Conservation (phyloP, 2,329 filamentous ascomycete species). For the Fusarium pininemorale region DNA sequence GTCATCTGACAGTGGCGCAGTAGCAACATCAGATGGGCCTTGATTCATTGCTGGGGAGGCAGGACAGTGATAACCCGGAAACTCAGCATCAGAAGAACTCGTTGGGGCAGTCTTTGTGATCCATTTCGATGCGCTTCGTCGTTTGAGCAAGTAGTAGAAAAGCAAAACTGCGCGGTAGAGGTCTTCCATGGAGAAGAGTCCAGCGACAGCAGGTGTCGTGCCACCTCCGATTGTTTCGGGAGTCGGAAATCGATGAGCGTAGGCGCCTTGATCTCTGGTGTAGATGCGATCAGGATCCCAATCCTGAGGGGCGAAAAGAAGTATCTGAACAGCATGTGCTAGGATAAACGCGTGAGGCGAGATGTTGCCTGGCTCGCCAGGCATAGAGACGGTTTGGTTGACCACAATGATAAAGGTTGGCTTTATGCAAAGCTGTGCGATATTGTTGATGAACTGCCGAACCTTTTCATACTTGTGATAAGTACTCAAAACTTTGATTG, state of each 20-base stretch:
- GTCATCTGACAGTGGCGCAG: neutral
- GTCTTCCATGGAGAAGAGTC: neutral
- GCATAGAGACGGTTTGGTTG: neutral
- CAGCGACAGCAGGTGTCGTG: rapidly evolving
- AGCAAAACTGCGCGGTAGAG: neutral
- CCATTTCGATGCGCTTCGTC: neutral
- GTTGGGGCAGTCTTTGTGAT: rapidly evolving
- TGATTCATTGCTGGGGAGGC: neutral
- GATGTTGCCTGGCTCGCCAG: rapidly evolving
- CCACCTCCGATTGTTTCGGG: neutral
- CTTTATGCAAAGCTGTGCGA: neutral
- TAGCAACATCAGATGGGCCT: neutral
- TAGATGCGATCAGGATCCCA: neutral
- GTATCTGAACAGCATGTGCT: neutral
- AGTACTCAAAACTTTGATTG: rapidly evolving
- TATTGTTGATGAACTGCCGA: neutral
- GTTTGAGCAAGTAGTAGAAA: neutral
- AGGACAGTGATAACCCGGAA: neutral
- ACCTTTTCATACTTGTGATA: rapidly evolving
- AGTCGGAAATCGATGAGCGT: neutral
- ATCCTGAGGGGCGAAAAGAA: neutral
- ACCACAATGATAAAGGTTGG: neutral
- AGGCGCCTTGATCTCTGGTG: rapidly evolving
- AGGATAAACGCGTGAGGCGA: neutral
- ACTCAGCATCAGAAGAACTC: rapidly evolving